Conservation (phyloP, 805 yeast genomes). For the Huiozyma naganishii region DNA sequence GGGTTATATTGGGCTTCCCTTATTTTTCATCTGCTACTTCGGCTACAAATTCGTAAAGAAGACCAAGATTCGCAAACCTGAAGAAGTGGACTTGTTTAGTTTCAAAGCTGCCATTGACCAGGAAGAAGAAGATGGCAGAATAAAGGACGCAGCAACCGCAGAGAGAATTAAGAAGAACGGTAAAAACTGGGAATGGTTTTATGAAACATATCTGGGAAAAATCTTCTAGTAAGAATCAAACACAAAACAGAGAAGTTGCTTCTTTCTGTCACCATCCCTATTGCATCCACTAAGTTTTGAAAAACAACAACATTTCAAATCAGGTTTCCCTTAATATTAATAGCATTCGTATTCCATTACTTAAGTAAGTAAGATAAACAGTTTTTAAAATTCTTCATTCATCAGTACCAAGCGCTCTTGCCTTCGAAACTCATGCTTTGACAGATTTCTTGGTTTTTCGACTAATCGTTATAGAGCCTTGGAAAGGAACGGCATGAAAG, state of each 20-base stretch:
- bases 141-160: slow-evolving; percentile 20
- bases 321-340: no score
- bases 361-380: no score
- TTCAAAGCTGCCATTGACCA: slow-evolving; percentile 21
- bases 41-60: slow-evolving; percentile 52
- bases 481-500: no score
- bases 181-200: slow-evolving; percentile 36
- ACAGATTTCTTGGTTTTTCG: no score
- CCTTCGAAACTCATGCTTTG: no score
- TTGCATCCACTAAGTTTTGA: neutral
- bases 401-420: no score
- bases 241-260: no score
- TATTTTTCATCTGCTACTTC: slow-evolving; percentile 40
- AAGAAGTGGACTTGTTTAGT: slow-evolving; percentile 42
- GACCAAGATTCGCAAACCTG: slow-evolving; percentile 38
- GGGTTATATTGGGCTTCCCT: slow-evolving; percentile 60
- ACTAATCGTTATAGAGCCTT: no score
- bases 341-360: no score
- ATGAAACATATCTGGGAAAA: slow-evolving; percentile 40
- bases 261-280: neutral
- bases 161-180: slow-evolving; percentile 19
- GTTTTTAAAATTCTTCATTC: no score
- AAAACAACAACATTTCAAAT: no score
- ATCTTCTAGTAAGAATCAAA: slow-evolving; percentile 28
- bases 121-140: slow-evolving; percentile 27